Base-by-base conservation (phyloP, 495 filamentous ascomycete species). In the Tuber calosporum region DNA sequence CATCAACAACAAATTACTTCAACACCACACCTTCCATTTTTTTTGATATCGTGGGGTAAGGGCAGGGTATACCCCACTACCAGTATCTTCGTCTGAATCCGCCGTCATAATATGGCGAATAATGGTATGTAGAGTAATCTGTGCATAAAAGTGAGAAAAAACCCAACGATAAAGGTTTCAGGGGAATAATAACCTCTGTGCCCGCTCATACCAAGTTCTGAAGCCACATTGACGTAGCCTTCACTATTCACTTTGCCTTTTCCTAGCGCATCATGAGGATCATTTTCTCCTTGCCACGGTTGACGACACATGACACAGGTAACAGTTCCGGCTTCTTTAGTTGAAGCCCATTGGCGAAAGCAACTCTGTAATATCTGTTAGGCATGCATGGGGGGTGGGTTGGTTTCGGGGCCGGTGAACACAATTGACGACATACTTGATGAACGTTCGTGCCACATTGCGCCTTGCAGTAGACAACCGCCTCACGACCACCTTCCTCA, bases 381-480 rank as follows among this genome's bases (percentile, higher is more conserved):
- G 26, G 34, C 53, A 62, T 62, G 53, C 26, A 17, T 62, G 26
- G 26, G 26, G 34, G 53, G 19, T 34, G 53, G 53, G 7, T 62
- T 34, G 26, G 26, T 62, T 34, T 15, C 53, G 17, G 17, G 53
- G 15, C 53, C 26, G 5, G 53, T 62, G 53, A 62, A 62, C 53
- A 62, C n/a, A 2, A 62, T 34, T 62, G 67, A 8, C 17, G n/a
- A n/a, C 48, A n/a, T 74, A 78, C 76, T 42, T 85, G 84, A 76
- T 92, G 90, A 11, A 91, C 82, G 75, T 92, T 91, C 75, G 90
- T 90, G 8, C 89, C 89, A 72, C 90, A 92, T 1, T 86, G 83
- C 1, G 85, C 84, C 73, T 86, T 85, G 79, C 90, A 92, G 83
- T 86, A 91, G 8, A 89, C 84, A 19, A 88, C 87, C 2, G 84